phyloP scores from a whole-genome alignment of 2,329 filamentous ascomycete genomes.

The Cryphonectria carpinicola region DNA sequence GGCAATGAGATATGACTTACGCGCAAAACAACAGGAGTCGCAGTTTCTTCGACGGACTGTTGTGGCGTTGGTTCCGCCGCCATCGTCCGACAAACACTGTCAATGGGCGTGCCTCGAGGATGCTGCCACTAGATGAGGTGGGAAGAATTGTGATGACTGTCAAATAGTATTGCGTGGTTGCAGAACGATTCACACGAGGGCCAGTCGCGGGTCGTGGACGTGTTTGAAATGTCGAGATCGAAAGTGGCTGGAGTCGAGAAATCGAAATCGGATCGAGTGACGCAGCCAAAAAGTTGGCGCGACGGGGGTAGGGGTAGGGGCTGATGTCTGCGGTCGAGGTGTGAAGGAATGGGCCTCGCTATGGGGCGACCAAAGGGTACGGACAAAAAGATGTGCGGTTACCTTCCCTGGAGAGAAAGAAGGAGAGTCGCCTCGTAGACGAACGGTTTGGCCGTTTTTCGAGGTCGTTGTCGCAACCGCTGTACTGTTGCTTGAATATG shows the following conservation, averaged over 20 bases:
- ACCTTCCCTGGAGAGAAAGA: constrained; percentile 19
- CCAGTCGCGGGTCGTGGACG: background rate
- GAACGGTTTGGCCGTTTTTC: constrained; percentile 16
- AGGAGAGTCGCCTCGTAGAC: constrained; percentile 21
- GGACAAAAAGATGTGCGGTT: constrained; percentile 18
- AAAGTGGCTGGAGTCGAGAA: constrained; percentile 20
- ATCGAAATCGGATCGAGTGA: constrained; percentile 28
- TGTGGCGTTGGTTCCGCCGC: constrained; percentile 63
- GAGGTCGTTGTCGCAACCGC: constrained; percentile 16
- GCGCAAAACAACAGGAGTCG: constrained; percentile 49
- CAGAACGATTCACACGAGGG: background rate
- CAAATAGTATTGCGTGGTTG: constrained; percentile 12
- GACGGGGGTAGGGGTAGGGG: constrained; percentile 15
- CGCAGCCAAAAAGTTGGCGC: constrained; percentile 26
- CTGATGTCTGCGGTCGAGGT: background rate
- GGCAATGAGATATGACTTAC: constrained; percentile 41
- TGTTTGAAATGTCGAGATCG: background rate
- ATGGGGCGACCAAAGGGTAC: constrained; percentile 9
- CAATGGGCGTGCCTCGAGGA: constrained; percentile 27
- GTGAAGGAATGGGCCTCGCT: constrained; percentile 8
- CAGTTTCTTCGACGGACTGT: constrained; percentile 58
- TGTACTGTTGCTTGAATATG: constrained; percentile 12
- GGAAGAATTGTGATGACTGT: background rate
- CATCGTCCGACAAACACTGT: constrained; percentile 57
- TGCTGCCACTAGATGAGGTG: constrained; percentile 24